These are phyloP conservation scores for Sporothrix schenckii DNA, from an alignment of 2,329 filamentous ascomycete species.

Conservation along the genomic window DNA sequence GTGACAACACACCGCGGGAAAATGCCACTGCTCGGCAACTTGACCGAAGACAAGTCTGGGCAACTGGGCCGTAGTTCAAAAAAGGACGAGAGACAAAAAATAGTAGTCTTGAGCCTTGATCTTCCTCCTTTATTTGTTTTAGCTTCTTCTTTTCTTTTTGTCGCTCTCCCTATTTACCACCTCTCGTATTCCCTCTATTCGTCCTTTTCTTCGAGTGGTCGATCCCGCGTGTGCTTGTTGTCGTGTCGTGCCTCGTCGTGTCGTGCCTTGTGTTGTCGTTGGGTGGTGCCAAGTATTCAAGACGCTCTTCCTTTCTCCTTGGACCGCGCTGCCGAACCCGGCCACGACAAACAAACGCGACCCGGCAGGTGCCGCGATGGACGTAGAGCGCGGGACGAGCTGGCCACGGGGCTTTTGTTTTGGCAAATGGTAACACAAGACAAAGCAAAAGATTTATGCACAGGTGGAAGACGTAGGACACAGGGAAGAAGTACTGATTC, in stretches of 20 bases:
- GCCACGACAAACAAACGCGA: slow-evolving; percentile 13
- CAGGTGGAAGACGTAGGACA: background rate
- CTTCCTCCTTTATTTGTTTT: background rate
- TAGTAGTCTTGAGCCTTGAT: background rate
- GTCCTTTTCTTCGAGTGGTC: background rate
- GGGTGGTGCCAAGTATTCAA: background rate
- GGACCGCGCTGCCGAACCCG: slow-evolving; percentile 8
- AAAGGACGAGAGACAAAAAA: background rate
- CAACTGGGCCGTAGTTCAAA: no score
- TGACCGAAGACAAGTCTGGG: background rate
- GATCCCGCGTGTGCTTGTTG: background rate
- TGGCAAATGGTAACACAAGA: background rate
- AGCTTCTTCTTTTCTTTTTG: background rate
- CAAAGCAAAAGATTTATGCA: background rate
- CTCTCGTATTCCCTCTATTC: background rate
- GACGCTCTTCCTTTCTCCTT: background rate
- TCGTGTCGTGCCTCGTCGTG: background rate
- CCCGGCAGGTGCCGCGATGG: slow-evolving; percentile 15
- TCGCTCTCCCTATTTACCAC: background rate
- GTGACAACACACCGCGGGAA: background rate
- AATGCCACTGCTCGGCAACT: slow-evolving; percentile 9
- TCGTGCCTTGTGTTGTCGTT: background rate
- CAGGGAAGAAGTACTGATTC: no score
- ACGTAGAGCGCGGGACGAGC: background rate
- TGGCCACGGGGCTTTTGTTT: background rate